Conservation (phyloP, 2,329 filamentous ascomycete species). For the Scortechinia acanthostroma region DNA sequence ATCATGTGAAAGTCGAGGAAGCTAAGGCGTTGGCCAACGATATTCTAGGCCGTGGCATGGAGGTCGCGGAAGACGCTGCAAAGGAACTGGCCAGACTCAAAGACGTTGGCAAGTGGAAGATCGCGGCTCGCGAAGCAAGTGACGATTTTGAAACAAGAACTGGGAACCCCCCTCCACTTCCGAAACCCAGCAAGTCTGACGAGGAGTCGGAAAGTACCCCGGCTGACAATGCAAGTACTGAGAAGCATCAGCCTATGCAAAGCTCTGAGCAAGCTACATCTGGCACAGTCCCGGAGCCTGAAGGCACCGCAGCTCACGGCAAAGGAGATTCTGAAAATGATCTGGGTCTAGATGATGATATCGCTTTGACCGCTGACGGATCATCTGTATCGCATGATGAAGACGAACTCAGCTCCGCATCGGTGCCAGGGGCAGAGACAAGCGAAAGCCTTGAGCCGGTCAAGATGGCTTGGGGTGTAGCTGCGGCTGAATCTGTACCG, state of each 20-base stretch:
- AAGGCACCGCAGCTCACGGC: not conserved
- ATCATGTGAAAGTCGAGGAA: conserved; percentile 63
- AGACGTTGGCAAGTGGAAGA: conserved; percentile 78
- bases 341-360: not conserved
- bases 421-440: too few relatives aligned
- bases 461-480: not conserved
- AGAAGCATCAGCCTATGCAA: not conserved
- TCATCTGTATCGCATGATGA: not conserved
- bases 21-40: conserved; percentile 63
- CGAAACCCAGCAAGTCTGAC: conserved; percentile 9
- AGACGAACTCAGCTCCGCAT: not conserved
- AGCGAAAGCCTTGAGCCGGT: not conserved
- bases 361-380: too few relatives aligned
- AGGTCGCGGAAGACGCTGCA: conserved; percentile 69
- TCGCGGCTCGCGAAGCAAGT: conserved; percentile 64
- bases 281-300: not conserved
- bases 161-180: conserved; percentile 48
- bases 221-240: not conserved
- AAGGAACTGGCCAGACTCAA: conserved; percentile 75
- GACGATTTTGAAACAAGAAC: conserved; percentile 72
- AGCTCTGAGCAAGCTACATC: too few relatives aligned
- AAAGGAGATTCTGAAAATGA: not conserved
- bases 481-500: not conserved
- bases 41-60: conserved; percentile 75
- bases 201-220: conserved; percentile 9